These are phyloP conservation scores for Pseudophaeomoniella oleicola DNA, from an alignment of 2,329 filamentous ascomycete genomes.

Conservation along the genomic window DNA sequence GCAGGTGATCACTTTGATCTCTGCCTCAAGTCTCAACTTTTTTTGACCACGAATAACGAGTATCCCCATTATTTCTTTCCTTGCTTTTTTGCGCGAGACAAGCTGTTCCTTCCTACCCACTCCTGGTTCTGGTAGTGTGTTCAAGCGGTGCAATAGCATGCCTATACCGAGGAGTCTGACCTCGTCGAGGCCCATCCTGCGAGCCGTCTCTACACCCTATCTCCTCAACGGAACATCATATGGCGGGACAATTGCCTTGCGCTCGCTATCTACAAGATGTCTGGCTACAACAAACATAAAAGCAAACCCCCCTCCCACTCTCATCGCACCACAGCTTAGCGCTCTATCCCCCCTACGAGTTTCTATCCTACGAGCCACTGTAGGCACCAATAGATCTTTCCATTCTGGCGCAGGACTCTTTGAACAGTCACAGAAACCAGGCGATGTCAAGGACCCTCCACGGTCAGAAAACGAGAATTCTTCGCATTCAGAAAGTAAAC, in stretches of 20 bases:
- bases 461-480: conserved; percentile 8
- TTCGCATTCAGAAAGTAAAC: conserved; percentile 21
- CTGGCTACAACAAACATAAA: neutral
- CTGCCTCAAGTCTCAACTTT: neutral
- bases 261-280: neutral
- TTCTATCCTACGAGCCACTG: too few species aligned
- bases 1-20: neutral
- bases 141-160: neutral
- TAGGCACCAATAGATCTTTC: neutral
- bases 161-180: conserved; percentile 10
- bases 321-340: too few species aligned
- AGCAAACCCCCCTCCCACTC: too few species aligned
- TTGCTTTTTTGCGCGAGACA: too few species aligned
- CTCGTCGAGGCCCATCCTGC: conserved; percentile 11
- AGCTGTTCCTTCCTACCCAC: too few species aligned
- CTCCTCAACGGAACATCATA: neutral
- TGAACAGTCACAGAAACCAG: conserved; percentile 8
- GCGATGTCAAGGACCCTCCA: conserved; percentile 11
- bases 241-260: neutral
- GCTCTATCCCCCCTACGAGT: too few species aligned
- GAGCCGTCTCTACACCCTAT: too few species aligned
- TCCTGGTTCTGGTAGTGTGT: too few species aligned
- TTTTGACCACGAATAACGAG: neutral
- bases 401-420: conserved; percentile 5
- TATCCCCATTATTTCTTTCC: too few species aligned